These are phyloP conservation scores for Cadophora gregata DNA, from an alignment of 2,329 filamentous ascomycete genomes.

Conservation along the genomic window DNA sequence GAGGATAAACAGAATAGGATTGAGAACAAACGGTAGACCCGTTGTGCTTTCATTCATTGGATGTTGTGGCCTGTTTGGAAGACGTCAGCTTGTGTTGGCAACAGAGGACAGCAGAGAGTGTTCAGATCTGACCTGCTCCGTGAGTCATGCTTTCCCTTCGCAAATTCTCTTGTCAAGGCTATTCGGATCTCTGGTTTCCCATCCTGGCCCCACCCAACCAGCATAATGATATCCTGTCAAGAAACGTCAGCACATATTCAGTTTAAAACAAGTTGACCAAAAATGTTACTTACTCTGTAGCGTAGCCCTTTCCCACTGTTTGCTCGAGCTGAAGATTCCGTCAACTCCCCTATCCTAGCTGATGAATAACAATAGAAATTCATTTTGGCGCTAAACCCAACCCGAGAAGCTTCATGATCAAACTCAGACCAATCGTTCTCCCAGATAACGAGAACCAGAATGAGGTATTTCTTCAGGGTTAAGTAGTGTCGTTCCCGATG, in stretches of 20 bases:
- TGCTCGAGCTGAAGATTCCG: background rate
- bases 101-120: too few species aligned
- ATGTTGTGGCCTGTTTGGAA: too few species aligned
- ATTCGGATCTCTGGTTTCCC: too few species aligned
- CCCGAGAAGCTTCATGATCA: background rate
- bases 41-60: too few species aligned
- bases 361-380: background rate
- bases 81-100: too few species aligned
- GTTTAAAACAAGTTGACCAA: background rate
- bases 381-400: background rate
- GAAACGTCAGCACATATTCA: background rate
- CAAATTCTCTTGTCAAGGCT: too few species aligned
- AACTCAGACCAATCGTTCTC: background rate
- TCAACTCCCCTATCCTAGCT: background rate
- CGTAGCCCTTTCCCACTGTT: background rate
- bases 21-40: constrained; percentile 24
- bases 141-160: too few species aligned
- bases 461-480: constrained; percentile 1
- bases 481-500: background rate
- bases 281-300: background rate
- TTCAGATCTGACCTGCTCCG: too few species aligned
- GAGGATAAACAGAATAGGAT: constrained; percentile 27
- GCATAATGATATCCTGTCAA: background rate
- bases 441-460: background rate
- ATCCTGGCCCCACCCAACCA: background rate